phyloP scores from a whole-genome alignment of 2,329 filamentous ascomycete species.

The Cladosporium austrohemisphaericum region DNA sequence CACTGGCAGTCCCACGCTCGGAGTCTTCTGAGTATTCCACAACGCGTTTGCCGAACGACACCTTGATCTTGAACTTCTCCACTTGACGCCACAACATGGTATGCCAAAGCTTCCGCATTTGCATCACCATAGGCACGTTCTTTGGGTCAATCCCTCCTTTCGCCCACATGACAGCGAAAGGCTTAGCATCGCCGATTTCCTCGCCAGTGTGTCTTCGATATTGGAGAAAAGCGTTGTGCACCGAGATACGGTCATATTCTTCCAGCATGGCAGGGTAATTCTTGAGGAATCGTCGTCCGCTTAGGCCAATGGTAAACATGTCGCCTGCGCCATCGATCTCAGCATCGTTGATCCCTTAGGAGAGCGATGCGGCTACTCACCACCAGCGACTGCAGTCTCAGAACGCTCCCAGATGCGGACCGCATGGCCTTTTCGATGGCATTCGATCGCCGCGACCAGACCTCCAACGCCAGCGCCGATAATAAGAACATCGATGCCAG shows the following conservation, averaged over 20 bases:
- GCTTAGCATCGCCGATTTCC: constrained; percentile 45
- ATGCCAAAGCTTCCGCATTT: constrained; percentile 43
- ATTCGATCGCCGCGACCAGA: constrained; percentile 29
- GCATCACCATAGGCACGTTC: constrained; percentile 4
- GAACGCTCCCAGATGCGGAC: constrained; percentile 28
- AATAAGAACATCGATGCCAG: constrained; percentile 30
- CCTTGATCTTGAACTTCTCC: constrained; percentile 40
- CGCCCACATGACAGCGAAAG: constrained; percentile 35
- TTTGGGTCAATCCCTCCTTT: constrained; percentile 1
- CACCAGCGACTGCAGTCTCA: neutral
- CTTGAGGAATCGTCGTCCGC: constrained; percentile 45
- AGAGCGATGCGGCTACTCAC: neutral
- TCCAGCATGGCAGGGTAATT: constrained; percentile 3
- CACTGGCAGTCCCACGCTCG: constrained; percentile 25
- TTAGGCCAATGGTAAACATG: constrained; percentile 59
- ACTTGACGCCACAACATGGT: constrained; percentile 52
- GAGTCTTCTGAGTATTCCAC: constrained; percentile 45
- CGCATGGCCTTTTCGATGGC: constrained; percentile 30
- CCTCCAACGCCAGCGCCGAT: constrained; percentile 30
- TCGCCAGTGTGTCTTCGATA: constrained; percentile 33
- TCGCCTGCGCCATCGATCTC: constrained; percentile 42
- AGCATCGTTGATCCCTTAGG: neutral
- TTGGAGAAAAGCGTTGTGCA: constrained; percentile 1
- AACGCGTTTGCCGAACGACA: constrained; percentile 41
- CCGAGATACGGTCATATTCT: constrained; percentile 1